phyloP scores from a whole-genome alignment of 768 basidiomycete genomes.

The Boletus vermiculosoides region DNA sequence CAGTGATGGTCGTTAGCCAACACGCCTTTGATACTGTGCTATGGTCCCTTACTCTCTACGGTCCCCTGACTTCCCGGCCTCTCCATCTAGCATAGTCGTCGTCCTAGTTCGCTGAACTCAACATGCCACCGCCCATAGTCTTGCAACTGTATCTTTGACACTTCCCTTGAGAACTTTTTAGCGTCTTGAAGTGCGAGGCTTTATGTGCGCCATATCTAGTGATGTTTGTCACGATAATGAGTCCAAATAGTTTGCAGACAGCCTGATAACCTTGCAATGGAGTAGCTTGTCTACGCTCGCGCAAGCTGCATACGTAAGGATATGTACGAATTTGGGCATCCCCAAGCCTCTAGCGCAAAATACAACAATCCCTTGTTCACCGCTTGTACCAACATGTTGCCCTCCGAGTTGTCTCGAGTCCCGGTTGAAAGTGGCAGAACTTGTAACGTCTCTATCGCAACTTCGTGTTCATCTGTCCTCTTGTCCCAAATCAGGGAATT shows the following conservation, averaged over 20 bases:
- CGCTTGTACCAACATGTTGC: conserved; percentile 3
- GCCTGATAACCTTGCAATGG: background rate
- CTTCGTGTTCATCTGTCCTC: conserved; percentile 5
- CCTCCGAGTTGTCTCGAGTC: background rate
- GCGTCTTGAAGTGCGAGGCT: background rate
- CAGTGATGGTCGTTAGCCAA: background rate
- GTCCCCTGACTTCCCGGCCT: background rate
- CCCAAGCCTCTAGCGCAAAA: background rate
- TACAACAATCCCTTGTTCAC: conserved; percentile 30
- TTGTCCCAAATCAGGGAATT: conserved; percentile 26
- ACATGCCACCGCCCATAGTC: background rate
- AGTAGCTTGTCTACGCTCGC: background rate
- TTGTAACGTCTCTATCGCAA: conserved; percentile 18
- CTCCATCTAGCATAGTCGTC: background rate
- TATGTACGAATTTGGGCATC: background rate
- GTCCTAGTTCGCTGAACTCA: background rate
- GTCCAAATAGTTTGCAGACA: background rate
- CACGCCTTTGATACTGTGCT: background rate
- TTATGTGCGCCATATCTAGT: conserved; percentile 1
- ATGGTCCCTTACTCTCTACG: background rate
- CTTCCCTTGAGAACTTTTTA: background rate
- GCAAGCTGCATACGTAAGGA: background rate
- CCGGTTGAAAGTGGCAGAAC: background rate
- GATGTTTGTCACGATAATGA: background rate
- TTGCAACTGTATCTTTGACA: background rate